These are phyloP conservation scores for Colletotrichum falcatum DNA, from an alignment of 2,329 filamentous ascomycete genomes.

Conservation along the genomic window DNA sequence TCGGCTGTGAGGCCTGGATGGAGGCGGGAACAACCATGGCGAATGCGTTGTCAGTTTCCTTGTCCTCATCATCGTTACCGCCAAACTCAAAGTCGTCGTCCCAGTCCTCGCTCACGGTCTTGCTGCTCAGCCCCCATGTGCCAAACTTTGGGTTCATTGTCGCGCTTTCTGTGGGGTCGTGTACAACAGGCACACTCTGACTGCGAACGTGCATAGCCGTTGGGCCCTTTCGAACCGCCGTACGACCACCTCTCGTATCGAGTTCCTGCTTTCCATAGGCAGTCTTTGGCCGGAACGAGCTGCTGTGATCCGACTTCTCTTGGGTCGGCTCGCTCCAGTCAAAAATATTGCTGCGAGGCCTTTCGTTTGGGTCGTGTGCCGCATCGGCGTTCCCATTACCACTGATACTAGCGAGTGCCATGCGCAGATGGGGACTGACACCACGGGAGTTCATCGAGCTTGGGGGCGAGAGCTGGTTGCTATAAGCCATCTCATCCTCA, in stretches of 20 bases:
- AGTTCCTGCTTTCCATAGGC: slow-evolving; percentile 81
- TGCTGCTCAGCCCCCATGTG: slow-evolving; percentile 84
- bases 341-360: slow-evolving; percentile 77
- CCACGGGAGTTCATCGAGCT: slow-evolving; percentile 65
- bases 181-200: slow-evolving; percentile 81
- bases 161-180: slow-evolving; percentile 68
- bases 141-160: slow-evolving; percentile 76
- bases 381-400: slow-evolving; percentile 57
- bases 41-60: slow-evolving; percentile 53
- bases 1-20: slow-evolving; percentile 85
- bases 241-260: slow-evolving; percentile 77
- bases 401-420: slow-evolving; percentile 66
- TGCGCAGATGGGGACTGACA: slow-evolving; percentile 65
- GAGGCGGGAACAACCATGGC: slow-evolving; percentile 81
- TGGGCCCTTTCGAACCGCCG: slow-evolving; percentile 75
- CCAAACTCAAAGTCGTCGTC: slow-evolving; percentile 89
- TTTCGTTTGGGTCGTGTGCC: slow-evolving; percentile 53
- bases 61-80: slow-evolving; percentile 55
- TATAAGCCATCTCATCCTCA: slow-evolving; percentile 65
- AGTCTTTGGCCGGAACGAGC: slow-evolving; percentile 76
- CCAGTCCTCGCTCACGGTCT: slow-evolving; percentile 87
- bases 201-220: slow-evolving; percentile 79
- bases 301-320: slow-evolving; percentile 72
- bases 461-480: slow-evolving; percentile 70
- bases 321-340: slow-evolving; percentile 80